Evolutionary conservation across 2,329 filamentous ascomycete species (phyloP), one percentile per base, ranked within the genome.

Genomic region (Trichophyton rubrum): DNA sequence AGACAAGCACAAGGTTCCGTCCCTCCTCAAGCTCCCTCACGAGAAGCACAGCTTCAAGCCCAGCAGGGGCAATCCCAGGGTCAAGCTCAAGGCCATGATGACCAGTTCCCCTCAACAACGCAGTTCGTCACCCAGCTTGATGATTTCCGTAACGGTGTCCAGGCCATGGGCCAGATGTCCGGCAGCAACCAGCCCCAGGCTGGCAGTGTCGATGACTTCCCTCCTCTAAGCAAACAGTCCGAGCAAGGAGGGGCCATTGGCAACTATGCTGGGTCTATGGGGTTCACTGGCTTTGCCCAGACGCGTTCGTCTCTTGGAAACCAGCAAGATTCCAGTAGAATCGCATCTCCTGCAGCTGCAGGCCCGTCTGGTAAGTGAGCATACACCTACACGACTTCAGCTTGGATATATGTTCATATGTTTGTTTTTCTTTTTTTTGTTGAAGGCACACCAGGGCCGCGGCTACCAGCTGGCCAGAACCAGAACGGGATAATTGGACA

Each of bases 151-250:
- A 82, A 80, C 66, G 82, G 82, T 43, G 79, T 78, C 38, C 79
- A 82, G 68, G 75, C 75, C 56, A 78, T 80, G 41, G 78, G 78
- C 59, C 78, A 80, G 67, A 69, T 81, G 57, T 75, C 77, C 58
- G 74, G 74, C 22, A 73, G 74, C 45, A 72, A 71, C 43, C 80
- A 82, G 63, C 79, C 80, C 47, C 79, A 81, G 64, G 77, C 80
- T 27, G 78, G 78, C 64, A 82, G n/a, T 35, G 81, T 82, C 56
- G 81, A 84, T 15, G 82, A 84, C 59, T 85, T 84, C 62, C 81
- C 82, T 62, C 81, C 82, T n/a, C 70, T 85, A 56, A 79, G 80
- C 59, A 78, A 80, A 56, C 79, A 78, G 60, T 49, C 58, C 17
- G 64, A 62, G 22, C 79, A 81, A 65, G 77, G 72, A 63, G 74